Evolutionary conservation across 129 eudicot species (phyloP).

Genomic region (Flaveria robusta): DNA sequence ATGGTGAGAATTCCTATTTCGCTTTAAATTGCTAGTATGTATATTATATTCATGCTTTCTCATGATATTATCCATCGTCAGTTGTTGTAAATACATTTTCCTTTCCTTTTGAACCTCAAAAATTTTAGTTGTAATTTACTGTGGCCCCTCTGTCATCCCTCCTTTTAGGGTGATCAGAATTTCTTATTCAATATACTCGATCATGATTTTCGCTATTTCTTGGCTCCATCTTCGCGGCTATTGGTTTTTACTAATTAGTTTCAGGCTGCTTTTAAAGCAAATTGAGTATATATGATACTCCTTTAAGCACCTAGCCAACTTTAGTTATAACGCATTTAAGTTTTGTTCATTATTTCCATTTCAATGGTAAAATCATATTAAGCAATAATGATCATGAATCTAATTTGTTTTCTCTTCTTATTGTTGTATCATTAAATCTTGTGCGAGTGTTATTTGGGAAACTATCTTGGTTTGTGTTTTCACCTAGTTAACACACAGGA

Average conservation of each 20-base stretch:
- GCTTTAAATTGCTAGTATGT: background rate
- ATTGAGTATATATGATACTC: background rate
- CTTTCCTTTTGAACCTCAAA: constrained; percentile 12
- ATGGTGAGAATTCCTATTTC: constrained; percentile 44
- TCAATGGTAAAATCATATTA: background rate
- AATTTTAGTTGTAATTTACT: constrained; percentile 4
- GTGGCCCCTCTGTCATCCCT: constrained; percentile 10
- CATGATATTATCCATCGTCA: constrained; percentile 8
- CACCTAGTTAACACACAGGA: background rate
- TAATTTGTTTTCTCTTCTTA: background rate
- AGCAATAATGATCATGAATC: constrained; percentile 6
- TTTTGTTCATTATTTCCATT: background rate
- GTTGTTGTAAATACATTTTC: constrained; percentile 9
- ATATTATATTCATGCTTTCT: background rate
- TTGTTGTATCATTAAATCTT: background rate
- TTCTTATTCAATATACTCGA: background rate
- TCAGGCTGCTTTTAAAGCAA: background rate
- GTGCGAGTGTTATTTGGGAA: background rate
- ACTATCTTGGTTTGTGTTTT: constrained; percentile 5
- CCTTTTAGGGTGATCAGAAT: constrained; percentile 3
- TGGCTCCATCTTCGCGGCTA: constrained; percentile 5
- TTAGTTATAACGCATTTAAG: background rate
- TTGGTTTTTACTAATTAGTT: background rate
- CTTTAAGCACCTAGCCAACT: background rate
- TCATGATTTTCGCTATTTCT: background rate